A percentile compares a stretch with the other conserved stretches of the same genome.
phyloP scores from a whole-genome alignment of 495 filamentous ascomycete genomes.

The Parathielavia hyrcaniae region DNA sequence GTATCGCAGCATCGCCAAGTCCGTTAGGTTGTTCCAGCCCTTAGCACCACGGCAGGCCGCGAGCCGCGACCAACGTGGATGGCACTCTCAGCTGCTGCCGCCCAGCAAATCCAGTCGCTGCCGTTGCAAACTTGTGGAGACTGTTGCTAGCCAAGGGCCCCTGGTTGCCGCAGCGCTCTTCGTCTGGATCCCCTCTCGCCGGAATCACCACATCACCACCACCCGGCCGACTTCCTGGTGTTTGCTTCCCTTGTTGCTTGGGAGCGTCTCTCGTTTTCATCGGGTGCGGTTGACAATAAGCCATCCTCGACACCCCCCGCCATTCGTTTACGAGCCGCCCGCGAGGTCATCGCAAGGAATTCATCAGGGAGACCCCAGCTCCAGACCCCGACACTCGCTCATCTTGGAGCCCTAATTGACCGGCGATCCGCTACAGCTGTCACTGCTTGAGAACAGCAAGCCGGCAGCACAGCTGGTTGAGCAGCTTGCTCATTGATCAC shows the following conservation, averaged over 20 bases:
- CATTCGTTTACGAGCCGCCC: not conserved
- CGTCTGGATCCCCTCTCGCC: not conserved
- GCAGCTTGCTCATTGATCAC: not conserved
- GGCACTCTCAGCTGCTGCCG: no score
- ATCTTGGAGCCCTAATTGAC: not conserved
- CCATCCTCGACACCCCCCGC: not conserved
- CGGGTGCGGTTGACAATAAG: not conserved
- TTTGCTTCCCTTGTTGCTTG: not conserved
- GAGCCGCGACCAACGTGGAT: no score
- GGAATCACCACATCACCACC: not conserved
- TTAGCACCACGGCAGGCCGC: not conserved
- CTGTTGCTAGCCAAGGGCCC: no score
- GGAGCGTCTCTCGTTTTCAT: constrained; percentile 8
- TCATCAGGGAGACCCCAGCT: not conserved
- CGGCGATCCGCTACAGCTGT: not conserved
- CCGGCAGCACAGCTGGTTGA: not conserved
- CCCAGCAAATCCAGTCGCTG: no score
- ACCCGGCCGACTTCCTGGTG: not conserved
- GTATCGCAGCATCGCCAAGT: not conserved
- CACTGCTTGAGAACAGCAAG: not conserved
- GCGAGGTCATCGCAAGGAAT: not conserved
- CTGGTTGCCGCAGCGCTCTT: no score
- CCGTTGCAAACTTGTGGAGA: no score
- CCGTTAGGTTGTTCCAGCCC: not conserved
- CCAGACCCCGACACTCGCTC: constrained; percentile 4